Evolutionary conservation across 805 yeast species (phyloP).

Genomic region (Ogataea philodendri): DNA sequence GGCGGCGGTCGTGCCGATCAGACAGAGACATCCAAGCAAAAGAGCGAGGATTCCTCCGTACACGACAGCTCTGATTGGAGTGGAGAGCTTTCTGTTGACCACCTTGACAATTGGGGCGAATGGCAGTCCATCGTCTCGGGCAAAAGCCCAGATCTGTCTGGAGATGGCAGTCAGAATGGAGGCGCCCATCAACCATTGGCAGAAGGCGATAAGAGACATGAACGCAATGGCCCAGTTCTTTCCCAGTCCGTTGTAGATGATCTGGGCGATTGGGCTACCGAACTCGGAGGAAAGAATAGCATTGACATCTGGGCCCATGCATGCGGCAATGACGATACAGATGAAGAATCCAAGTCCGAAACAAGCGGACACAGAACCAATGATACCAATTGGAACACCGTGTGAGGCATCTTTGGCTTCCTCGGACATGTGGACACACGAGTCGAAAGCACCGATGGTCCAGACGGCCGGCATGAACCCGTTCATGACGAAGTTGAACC

Average conservation of each 20-base stretch:
- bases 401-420: constrained; percentile 43
- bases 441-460: constrained; percentile 53
- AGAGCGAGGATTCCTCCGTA: constrained; percentile 39
- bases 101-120: constrained; percentile 40
- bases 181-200: constrained; percentile 48
- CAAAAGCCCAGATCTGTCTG: constrained; percentile 53
- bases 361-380: constrained; percentile 44
- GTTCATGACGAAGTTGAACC: constrained; percentile 40
- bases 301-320: constrained; percentile 34
- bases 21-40: constrained; percentile 40
- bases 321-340: constrained; percentile 37
- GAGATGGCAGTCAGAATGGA: constrained; percentile 47
- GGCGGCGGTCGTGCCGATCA: constrained; percentile 43
- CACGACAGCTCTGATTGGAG: constrained; percentile 44
- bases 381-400: constrained; percentile 46
- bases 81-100: constrained; percentile 40
- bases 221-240: constrained; percentile 49
- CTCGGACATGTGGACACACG: constrained; percentile 51
- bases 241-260: constrained; percentile 46
- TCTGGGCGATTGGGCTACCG: constrained; percentile 48
- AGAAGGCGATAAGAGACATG: constrained; percentile 46
- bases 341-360: constrained; percentile 43
- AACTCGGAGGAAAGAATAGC: constrained; percentile 33
- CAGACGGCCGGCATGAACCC: constrained; percentile 48
- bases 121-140: constrained; percentile 52